Base-by-base conservation (phyloP, 306 rosid genomes). In the Pyrus betulifolia region DNA sequence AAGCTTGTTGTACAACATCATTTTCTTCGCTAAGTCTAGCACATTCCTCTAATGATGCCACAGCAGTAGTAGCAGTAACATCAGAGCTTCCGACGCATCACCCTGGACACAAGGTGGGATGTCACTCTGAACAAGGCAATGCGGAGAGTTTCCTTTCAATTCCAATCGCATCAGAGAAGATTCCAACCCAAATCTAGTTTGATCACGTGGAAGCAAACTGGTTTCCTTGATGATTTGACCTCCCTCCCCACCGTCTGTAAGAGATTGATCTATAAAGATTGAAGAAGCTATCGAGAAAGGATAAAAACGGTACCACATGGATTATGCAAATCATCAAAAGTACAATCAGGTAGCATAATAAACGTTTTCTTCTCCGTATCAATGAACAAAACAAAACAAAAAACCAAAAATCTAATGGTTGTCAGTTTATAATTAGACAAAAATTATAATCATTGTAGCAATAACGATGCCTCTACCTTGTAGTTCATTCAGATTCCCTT, bases 211-310 rank as follows among this genome's bases (percentile, higher is more conserved):
- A 82, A 69, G 70, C 64, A 86, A 85, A 67, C 69, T 64, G 54
- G 70, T 76, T 77, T 82, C 88, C 72, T 71, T 79, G 75, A 79
- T 71, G 78, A 70, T 88, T 74, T 78, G 88, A 76, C 82, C 84
- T 73, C 75, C 85, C 71, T 79, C 75, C 69, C 82, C 77, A 59
- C 72, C 63, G 63, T 86, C 97, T 89, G 90, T 86, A 61, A 75
- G 67, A 71, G 49, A 80, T 82, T 81, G 75, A 72, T 55, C 35
- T 35, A 27, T 18, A 52, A 18, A 31, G 21, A 64, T 51, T n/a
- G 45, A 17, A 55, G 40, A 66, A 27, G 17, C 69, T 25, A 42
- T 2, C 63, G 35, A 30, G 46, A 19, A 44, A 68, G 25, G 67
- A 62, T 28, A 13, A 59, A 62, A 31, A 77, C 9, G 2, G 58